These are phyloP conservation scores for Metschnikowia continentalis DNA, from an alignment of 805 yeast genomes.

Conservation along the genomic window DNA sequence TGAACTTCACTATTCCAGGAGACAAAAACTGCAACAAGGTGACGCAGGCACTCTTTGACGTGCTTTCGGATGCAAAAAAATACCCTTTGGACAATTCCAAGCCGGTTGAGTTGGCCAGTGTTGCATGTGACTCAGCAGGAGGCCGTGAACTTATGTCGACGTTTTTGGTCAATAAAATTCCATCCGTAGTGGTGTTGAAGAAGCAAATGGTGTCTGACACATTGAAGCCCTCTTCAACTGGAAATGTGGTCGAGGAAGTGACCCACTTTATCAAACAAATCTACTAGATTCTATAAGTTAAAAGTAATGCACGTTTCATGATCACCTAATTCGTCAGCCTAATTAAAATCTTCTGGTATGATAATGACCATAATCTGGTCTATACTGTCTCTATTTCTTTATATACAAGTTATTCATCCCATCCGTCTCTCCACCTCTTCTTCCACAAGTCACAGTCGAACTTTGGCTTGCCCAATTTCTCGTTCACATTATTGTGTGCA, in stretches of 20 bases:
- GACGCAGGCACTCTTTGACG: slow-evolving; percentile 55
- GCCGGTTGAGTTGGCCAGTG: slow-evolving; percentile 59
- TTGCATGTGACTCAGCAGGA: slow-evolving; percentile 65
- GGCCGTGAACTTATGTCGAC: slow-evolving; percentile 54
- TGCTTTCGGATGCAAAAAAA: slow-evolving; percentile 19
- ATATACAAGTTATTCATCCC: slow-evolving; percentile 49
- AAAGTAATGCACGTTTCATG: background rate
- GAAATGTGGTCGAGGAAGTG: slow-evolving; percentile 27
- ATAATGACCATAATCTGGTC: background rate
- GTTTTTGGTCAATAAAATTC: slow-evolving; percentile 54
- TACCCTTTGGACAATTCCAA: slow-evolving; percentile 34
- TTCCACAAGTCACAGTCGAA: slow-evolving; percentile 91
- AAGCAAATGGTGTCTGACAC: slow-evolving; percentile 54
- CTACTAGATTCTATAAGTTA: slow-evolving; percentile 6
- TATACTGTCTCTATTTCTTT: background rate
- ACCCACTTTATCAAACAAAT: slow-evolving; percentile 27
- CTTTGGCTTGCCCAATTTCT: slow-evolving; percentile 74
- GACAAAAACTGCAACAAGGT: slow-evolving; percentile 58
- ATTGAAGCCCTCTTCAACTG: slow-evolving; percentile 20
- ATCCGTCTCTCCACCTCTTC: slow-evolving; percentile 92
- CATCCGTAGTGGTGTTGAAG: slow-evolving; percentile 61
- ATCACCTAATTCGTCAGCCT: no score
- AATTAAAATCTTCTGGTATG: no score
- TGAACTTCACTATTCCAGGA: slow-evolving; percentile 70
- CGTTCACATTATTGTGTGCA: slow-evolving; percentile 93